These are phyloP conservation scores for Punica granatum DNA, from an alignment of 345 rosid species.

Conservation along the genomic window DNA sequence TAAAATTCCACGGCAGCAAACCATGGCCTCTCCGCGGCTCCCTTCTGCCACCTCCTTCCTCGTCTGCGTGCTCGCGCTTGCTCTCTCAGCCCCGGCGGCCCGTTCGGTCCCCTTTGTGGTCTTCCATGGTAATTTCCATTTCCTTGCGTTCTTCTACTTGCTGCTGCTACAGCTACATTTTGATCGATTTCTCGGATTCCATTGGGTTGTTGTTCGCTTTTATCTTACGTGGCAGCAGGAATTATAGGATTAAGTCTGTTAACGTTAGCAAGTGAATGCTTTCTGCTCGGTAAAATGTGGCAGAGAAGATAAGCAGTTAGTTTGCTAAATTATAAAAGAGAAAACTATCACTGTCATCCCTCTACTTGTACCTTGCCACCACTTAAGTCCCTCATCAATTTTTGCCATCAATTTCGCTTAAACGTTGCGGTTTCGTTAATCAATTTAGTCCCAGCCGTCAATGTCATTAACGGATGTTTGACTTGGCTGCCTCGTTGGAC, in stretches of 20 bases:
- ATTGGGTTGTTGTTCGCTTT: background rate
- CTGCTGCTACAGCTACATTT: background rate
- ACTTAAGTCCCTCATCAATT: no score
- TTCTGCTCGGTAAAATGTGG: background rate
- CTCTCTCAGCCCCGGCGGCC: constrained; percentile 18
- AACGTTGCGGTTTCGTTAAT: no score
- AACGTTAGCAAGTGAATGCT: background rate
- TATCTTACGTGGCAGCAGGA: no score
- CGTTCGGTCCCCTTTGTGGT: constrained; percentile 66
- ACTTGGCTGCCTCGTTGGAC: no score
- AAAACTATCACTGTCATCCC: no score
- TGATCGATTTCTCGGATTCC: background rate
- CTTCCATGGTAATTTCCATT: constrained; percentile 45
- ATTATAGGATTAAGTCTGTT: background rate
- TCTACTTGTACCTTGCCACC: no score
- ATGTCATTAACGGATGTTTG: no score
- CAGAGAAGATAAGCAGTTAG: background rate
- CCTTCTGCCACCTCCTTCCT: background rate
- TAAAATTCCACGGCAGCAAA: background rate
- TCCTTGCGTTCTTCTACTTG: background rate
- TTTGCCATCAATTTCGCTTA: no score
- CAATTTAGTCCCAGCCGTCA: no score
- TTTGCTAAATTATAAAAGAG: no score
- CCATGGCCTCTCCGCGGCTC: constrained; percentile 13
- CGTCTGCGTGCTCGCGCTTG: background rate